Conservation (phyloP, 2,329 filamentous ascomycete species). For the Penicillium frequentans region DNA sequence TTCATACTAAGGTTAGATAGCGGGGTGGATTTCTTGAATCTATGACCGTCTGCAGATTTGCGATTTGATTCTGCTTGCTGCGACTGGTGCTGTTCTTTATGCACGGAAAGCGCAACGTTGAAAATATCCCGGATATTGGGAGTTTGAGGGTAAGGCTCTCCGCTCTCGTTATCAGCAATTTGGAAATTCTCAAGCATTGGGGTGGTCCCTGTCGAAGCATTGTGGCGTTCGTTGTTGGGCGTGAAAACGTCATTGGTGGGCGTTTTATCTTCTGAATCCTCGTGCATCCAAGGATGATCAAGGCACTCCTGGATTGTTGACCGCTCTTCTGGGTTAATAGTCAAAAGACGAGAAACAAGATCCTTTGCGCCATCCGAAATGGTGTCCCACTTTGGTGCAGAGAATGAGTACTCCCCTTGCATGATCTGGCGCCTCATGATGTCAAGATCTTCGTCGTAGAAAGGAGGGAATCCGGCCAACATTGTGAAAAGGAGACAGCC, state of each 20-base stretch:
- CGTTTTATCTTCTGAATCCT: not conserved
- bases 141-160: not conserved
- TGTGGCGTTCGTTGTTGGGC: not conserved
- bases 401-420: constrained; percentile 7
- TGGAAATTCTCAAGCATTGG: not conserved
- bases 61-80: not conserved
- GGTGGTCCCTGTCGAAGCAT: not conserved
- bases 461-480: constrained; percentile 11
- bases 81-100: not conserved
- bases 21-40: not conserved
- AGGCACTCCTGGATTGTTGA: constrained; percentile 9
- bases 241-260: not conserved
- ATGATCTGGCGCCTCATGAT: constrained; percentile 7
- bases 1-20: not conserved
- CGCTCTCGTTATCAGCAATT: not conserved
- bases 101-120: constrained; percentile 6
- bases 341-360: constrained; percentile 5
- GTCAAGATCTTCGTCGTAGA: constrained; percentile 11
- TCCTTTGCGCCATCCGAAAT: constrained; percentile 11
- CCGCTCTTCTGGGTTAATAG: constrained; percentile 6
- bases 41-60: not conserved
- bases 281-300: constrained; percentile 11
- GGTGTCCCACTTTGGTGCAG: constrained; percentile 9
- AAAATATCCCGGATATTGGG: constrained; percentile 6
- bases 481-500: constrained; percentile 12